phyloP scores from a whole-genome alignment of 2,329 filamentous ascomycete species.

The Exophiala mesophila region DNA sequence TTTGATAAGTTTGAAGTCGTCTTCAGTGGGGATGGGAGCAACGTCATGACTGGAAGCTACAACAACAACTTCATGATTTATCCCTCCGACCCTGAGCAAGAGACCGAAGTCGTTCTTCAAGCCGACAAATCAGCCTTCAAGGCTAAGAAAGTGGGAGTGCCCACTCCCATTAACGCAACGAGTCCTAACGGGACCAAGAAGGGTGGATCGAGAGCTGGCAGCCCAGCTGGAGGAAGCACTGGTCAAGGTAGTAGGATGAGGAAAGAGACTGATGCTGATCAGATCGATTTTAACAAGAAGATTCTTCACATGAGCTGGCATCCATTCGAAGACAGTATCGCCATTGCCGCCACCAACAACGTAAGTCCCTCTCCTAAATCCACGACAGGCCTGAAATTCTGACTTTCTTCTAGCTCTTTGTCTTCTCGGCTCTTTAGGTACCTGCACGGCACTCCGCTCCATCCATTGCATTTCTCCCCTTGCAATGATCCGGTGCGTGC shows the following conservation, averaged over 20 bases:
- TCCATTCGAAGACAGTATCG: conserved; percentile 98
- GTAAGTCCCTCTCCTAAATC: too few relatives aligned
- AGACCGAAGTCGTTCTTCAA: conserved; percentile 94
- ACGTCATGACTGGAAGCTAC: conserved; percentile 99
- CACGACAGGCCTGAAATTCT: too few relatives aligned
- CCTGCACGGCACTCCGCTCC: background rate
- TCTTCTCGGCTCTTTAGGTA: conserved; percentile 66
- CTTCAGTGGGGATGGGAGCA: conserved; percentile 96
- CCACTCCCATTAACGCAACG: conserved; percentile 87
- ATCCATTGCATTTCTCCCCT: too few relatives aligned
- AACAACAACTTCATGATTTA: conserved; percentile 99
- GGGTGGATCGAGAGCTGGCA: conserved; percentile 78
- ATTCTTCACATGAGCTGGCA: conserved; percentile 99
- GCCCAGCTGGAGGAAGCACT: conserved; percentile 66
- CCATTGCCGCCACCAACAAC: conserved; percentile 98
- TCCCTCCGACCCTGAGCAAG: conserved; percentile 89
- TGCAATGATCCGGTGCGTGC: too few relatives aligned
- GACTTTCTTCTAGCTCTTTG: conserved; percentile 68
- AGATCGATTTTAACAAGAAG: conserved; percentile 99
- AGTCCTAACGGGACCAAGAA: conserved; percentile 74
- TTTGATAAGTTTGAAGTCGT: conserved; percentile 99
- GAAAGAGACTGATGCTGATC: conserved; percentile 97
- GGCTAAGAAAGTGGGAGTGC: conserved; percentile 98
- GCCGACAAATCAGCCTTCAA: conserved; percentile 99
- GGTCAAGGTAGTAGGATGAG: conserved; percentile 90